Base-by-base conservation (phyloP, 352 stramenopile genomes). In the Phytophthora europaea region DNA sequence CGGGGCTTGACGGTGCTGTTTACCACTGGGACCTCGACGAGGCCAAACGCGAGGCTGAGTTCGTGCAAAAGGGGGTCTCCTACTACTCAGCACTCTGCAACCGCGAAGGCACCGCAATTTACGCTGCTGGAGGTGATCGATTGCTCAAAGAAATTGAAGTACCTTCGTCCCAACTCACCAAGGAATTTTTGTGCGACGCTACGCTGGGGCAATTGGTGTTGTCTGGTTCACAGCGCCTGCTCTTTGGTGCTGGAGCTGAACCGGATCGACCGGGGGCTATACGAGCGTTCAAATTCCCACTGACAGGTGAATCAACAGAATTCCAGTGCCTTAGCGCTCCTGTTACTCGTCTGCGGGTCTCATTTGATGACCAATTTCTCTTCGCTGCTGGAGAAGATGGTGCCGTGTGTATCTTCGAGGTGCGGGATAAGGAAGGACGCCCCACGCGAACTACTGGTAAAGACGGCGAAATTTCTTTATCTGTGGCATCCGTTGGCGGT, bases 11-110 rank as follows among this genome's bases (percentile, higher is more conserved):
- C 71, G 96, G 96, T 55, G 96, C 94, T 9, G 90, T 99, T 28
- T 98, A 99, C 70, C 83, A 95, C 53, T 99, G 96, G 96, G 87
- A 98, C 55, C 78, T 98, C 33, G 92, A 97, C 47, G 93, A 98
- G 48, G 90, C 85, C 53, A 98, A 98, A 68, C 84, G 96, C 31
- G 83, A 95, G n/a, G 93, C 89, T 33, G 94, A 98, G 66, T 97
- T 98, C 58, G 92, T 98, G 8, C 92, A 98, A 65, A 98, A 98
- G 61, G 94, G 94, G n/a, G 91, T 94, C 6, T 82, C 89, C 8
- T 98, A 98, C 70, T 94, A 87, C 61, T 96, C 88, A 8, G 94
- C 91, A 9, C 70, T 98, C 16, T 92, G 79, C 66, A 97, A 91
- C n/a, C 85, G 85, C 51, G 88, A 95, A 77, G 87, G 87, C 58